Conservation (phyloP, 768 basidiomycete species). For the Fomitopsis serialis region DNA sequence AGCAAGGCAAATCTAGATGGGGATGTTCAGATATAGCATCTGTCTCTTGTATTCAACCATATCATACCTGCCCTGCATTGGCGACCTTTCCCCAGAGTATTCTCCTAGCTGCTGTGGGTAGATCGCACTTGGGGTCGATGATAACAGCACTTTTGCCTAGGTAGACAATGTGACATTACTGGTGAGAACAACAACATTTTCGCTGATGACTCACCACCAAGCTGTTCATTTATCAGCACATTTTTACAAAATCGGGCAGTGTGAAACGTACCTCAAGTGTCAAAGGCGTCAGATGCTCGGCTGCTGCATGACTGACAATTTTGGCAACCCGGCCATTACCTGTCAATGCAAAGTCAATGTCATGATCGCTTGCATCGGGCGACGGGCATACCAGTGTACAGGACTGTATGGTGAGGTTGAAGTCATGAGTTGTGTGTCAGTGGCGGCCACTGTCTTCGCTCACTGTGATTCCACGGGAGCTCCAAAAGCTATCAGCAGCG, state of each 20-base stretch:
- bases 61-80: conserved; percentile 53
- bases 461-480: conserved; percentile 62
- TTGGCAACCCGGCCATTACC: conserved; percentile 46
- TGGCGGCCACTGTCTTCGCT: conserved; percentile 8
- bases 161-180: background rate
- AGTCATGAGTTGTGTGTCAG: background rate
- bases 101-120: conserved; percentile 55
- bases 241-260: conserved; percentile 32
- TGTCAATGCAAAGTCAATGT: background rate
- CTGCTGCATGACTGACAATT: conserved; percentile 70
- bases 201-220: conserved; percentile 31
- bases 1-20: conserved; percentile 57
- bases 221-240: conserved; percentile 22
- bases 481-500: conserved; percentile 52
- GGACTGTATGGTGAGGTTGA: background rate
- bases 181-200: background rate
- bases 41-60: background rate
- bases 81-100: conserved; percentile 70
- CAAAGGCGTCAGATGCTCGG: conserved; percentile 74
- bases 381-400: conserved; percentile 6
- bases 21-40: background rate
- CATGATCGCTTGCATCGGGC: background rate
- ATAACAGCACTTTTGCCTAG: conserved; percentile 58
- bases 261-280: conserved; percentile 44
- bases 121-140: conserved; percentile 57